Conservation (phyloP, 2,329 filamentous ascomycete species). For the Penicillium decumbens region DNA sequence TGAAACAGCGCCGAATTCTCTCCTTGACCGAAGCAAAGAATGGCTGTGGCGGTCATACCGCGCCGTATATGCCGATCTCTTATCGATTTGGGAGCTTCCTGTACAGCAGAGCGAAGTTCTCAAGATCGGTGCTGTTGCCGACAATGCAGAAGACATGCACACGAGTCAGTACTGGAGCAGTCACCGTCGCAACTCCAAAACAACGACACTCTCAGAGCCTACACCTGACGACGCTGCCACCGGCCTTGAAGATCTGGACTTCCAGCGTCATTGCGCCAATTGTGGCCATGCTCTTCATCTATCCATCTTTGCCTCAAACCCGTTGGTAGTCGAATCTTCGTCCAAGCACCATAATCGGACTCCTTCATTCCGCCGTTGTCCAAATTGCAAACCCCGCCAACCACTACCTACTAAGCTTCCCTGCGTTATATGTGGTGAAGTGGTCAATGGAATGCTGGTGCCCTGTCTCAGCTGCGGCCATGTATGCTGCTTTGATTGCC, state of each 20-base stretch:
- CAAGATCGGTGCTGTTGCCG: constrained; percentile 49
- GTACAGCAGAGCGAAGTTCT: constrained; percentile 55
- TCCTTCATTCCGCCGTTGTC: constrained; percentile 27
- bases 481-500: constrained; percentile 45
- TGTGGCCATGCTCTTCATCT: constrained; percentile 38
- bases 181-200: constrained; percentile 25
- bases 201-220: constrained; percentile 23
- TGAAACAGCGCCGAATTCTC: constrained; percentile 42
- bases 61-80: constrained; percentile 53
- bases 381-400: constrained; percentile 34
- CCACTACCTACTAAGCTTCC: constrained; percentile 34
- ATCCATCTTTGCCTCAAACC: constrained; percentile 34
- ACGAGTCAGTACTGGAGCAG: constrained; percentile 24
- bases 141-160: constrained; percentile 29
- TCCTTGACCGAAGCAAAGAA: constrained; percentile 49
- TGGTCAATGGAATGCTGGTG: constrained; percentile 42
- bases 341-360: constrained; percentile 21
- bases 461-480: constrained; percentile 49
- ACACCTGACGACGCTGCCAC: constrained; percentile 7
- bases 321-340: constrained; percentile 14
- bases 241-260: constrained; percentile 33
- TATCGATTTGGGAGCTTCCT: constrained; percentile 56
- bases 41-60: constrained; percentile 52
- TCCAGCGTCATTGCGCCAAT: constrained; percentile 41
- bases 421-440: constrained; percentile 44